phyloP scores from a whole-genome alignment of 257 asterid species.

The Solanum sejunctum region DNA sequence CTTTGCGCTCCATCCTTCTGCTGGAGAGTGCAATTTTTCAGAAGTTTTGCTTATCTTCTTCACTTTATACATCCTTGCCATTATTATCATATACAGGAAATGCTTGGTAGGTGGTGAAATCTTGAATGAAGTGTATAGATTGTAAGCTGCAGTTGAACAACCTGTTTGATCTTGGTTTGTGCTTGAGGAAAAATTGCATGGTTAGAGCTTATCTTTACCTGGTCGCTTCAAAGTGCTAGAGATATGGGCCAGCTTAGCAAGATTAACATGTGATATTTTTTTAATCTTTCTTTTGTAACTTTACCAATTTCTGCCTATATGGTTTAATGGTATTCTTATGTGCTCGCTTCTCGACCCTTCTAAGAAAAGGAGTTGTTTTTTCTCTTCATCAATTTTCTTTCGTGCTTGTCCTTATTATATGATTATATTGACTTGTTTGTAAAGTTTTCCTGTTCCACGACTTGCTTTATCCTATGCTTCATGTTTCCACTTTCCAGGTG shows the following conservation, averaged over 20 bases:
- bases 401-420: neutral
- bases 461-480: neutral
- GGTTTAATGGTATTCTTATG: neutral
- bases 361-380: neutral
- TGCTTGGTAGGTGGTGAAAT: neutral
- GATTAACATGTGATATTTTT: neutral
- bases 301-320: neutral
- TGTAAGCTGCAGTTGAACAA: neutral
- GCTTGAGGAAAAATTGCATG: neutral
- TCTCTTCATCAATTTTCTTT: neutral
- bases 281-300: neutral
- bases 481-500: constrained; percentile 40
- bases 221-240: neutral
- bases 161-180: neutral
- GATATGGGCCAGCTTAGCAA: neutral
- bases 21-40: neutral
- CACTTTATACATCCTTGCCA: neutral
- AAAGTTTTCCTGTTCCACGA: neutral
- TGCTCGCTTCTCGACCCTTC: neutral
- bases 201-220: neutral
- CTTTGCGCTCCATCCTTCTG: neutral
- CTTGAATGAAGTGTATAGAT: neutral
- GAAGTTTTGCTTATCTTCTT: neutral
- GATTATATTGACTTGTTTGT: neutral
- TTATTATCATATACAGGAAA: neutral